Base-by-base conservation (phyloP, 176 grass and related monocot species). In the Bothriochloa decipiens region DNA sequence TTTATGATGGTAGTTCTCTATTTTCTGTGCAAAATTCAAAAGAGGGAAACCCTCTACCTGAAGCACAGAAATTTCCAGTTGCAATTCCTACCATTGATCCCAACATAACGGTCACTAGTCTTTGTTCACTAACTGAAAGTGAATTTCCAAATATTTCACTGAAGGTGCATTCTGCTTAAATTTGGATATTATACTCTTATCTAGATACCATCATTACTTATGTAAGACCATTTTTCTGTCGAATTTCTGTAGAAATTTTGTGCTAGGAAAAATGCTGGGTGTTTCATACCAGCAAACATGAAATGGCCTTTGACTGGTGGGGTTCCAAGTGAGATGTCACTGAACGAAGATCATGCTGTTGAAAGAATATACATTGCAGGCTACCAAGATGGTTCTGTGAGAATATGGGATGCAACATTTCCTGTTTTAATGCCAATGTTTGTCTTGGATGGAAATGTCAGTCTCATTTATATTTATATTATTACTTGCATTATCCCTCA, bases 231-330 rank as follows among this genome's bases (percentile, higher is more conserved):
- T 67, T 39, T 76, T 4, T n/a, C 10, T 63, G 70, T 81, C 28
- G 16, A 28, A 64, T 80, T 65, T 79, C 53, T 79, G 60, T 87
- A 98, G 96, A 93, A 89, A 92, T 84, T 86, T 77, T 80, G 70
- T 87, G 72, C 74, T 77, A 85, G 80, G 75, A 89, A 84, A 87
- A 72, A 25, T 80, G 79, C 32, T 33, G 45, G 70, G 26, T 66
- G 47, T 70, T 82, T 81, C 42, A 72, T 95, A 85, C 77, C 83
- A 58, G 72, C 63, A 25, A 94, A 90, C n/a, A 86, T 86, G 80
- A 91, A 93, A 83, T 98, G 96, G 96, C 96, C 91, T 87, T 83
- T 98, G 83, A 98, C 96, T 84, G 96, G 96, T 88, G 96, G 96
- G 45, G 93, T 95, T 83, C 92, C 87, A 70, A 93, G 91, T 91